These are phyloP conservation scores for Elaeagnus macrophylla DNA, from an alignment of 306 rosid species.

Conservation along the genomic window DNA sequence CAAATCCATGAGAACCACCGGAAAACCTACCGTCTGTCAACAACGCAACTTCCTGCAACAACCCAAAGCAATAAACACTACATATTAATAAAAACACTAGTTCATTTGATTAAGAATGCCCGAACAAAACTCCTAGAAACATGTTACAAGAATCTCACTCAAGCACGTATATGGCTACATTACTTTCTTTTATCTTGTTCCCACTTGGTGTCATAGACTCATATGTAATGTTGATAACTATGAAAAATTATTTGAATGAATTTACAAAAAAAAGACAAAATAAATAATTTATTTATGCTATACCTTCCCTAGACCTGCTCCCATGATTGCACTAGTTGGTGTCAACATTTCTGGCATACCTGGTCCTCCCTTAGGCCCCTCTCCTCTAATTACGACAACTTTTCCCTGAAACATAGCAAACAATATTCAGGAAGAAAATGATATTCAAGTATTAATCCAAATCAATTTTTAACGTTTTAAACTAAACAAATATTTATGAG, in stretches of 20 bases:
- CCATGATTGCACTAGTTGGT: conserved; percentile 97
- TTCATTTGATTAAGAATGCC: no score
- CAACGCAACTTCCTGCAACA: conserved; percentile 77
- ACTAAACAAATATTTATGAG: background rate
- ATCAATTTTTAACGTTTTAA: background rate
- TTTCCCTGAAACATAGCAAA: conserved; percentile 45
- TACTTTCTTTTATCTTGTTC: background rate
- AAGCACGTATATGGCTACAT: background rate
- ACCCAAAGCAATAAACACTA: conserved; percentile 20
- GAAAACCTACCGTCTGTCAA: conserved; percentile 95
- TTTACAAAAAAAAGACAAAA: conserved; percentile 8
- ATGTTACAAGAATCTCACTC: background rate
- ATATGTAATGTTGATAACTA: no score
- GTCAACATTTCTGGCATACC: conserved; percentile 99
- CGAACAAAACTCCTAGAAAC: no score
- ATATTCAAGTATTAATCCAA: no score
- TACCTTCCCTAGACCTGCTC: conserved; percentile 98
- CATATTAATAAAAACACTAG: no score
- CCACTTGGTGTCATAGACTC: no score
- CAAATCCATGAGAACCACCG: conserved; percentile 95
- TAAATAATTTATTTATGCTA: conserved; percentile 1
- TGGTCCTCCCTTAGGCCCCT: conserved; percentile 96
- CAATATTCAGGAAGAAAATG: no score
- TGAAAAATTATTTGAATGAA: background rate
- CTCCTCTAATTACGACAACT: conserved; percentile 82